Percentiles rank a stretch among this genome's conserved stretches.
Conservation (phyloP, 305 asterid genomes). For the Caryopteris hybrid region DNA sequence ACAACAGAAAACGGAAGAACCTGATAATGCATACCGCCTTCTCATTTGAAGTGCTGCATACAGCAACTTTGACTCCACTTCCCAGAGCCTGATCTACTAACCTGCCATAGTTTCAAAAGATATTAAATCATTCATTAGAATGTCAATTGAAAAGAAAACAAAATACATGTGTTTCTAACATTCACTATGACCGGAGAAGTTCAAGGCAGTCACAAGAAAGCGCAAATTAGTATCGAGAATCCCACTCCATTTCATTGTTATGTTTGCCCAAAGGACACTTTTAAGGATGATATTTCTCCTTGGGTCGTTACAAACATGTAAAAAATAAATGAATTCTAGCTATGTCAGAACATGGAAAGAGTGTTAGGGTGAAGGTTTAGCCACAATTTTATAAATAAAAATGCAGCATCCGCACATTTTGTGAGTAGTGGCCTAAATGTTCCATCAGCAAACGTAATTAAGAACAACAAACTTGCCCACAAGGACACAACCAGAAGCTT, state of each 20-base stretch:
- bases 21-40: slow-evolving; percentile 92
- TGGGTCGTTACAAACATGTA: not conserved
- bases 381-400: too few relatives aligned
- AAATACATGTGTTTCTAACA: too few relatives aligned
- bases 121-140: not conserved
- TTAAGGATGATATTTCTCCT: not conserved
- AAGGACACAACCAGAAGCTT: slow-evolving; percentile 17
- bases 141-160: not conserved
- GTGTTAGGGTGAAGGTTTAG: too few relatives aligned
- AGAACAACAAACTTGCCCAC: not conserved
- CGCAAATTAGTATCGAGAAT: too few relatives aligned
- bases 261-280: not conserved
- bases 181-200: too few relatives aligned
- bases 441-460: not conserved
- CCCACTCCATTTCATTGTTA: not conserved
- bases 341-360: too few relatives aligned
- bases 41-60: slow-evolving; percentile 97
- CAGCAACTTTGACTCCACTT: slow-evolving; percentile 80
- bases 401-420: too few relatives aligned
- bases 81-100: slow-evolving; percentile 83
- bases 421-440: not conserved
- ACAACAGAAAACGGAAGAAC: slow-evolving; percentile 33
- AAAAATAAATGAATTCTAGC: not conserved
- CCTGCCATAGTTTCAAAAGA: slow-evolving; percentile 34
- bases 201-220: too few relatives aligned